Evolutionary conservation across 2,329 filamentous ascomycete species (phyloP).

Genomic region (Iodosphaeria phyllophila): DNA sequence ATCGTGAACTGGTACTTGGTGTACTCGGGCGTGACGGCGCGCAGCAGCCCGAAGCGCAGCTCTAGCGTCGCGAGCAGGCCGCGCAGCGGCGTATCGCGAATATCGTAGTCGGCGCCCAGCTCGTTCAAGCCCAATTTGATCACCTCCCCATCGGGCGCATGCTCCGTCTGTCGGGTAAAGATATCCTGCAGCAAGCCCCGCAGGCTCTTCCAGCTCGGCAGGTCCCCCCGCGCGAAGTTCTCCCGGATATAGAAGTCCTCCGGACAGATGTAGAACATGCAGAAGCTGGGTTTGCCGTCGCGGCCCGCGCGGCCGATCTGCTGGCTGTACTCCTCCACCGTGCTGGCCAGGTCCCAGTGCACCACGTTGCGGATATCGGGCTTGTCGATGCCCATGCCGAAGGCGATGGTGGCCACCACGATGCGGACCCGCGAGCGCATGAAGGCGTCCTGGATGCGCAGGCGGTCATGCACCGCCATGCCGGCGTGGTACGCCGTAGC

Average conservation of each 20-base stretch:
- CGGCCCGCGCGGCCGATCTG: constrained; percentile 36
- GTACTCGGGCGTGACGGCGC: constrained; percentile 38
- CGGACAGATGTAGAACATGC: constrained; percentile 36
- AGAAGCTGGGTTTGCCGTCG: constrained; percentile 32
- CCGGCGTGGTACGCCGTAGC: constrained; percentile 30
- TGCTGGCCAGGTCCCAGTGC: constrained; percentile 30
- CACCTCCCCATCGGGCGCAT: constrained; percentile 18
- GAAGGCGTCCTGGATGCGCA: constrained; percentile 28
- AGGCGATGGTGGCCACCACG: constrained; percentile 36
- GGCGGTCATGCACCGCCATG: constrained; percentile 24
- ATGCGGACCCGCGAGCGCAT: constrained; percentile 25
- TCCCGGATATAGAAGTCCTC: constrained; percentile 40
- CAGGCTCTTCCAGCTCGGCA: constrained; percentile 33
- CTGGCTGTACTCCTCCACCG: constrained; percentile 37
- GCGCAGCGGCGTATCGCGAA: constrained; percentile 26
- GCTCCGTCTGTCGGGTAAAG: constrained; percentile 18
- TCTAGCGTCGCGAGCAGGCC: constrained; percentile 43
- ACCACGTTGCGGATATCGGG: constrained; percentile 32
- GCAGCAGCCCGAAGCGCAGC: constrained; percentile 34
- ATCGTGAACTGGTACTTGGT: constrained; percentile 29
- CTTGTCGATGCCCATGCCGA: constrained; percentile 43
- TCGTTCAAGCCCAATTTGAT: constrained; percentile 25
- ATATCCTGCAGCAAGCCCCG: constrained; percentile 28
- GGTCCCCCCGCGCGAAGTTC: constrained; percentile 38
- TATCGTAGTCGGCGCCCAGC: constrained; percentile 31